Evolutionary conservation across 2,329 filamentous ascomycete genomes (phyloP).

Genomic region (Calonectria hongkongensis): DNA sequence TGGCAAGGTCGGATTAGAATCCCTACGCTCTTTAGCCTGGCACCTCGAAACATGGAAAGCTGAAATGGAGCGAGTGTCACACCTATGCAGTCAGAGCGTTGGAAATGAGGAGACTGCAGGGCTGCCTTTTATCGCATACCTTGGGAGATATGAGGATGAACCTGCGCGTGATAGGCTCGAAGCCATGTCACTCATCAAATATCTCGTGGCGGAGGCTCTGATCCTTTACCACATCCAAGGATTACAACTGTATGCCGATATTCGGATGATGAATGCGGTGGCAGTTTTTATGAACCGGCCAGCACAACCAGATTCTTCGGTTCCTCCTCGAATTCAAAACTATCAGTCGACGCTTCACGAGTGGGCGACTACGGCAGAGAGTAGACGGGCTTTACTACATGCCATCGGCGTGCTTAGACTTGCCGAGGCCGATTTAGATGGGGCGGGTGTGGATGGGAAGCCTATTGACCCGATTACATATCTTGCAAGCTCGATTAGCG

Average conservation of each 20-base stretch:
- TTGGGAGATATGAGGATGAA: conserved; percentile 53
- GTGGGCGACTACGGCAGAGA: conserved; percentile 57
- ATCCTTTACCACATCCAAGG: conserved; percentile 62
- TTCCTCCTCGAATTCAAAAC: conserved; percentile 47
- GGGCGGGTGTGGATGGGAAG: conserved; percentile 41
- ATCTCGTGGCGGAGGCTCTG: conserved; percentile 56
- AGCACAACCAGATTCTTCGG: conserved; percentile 38
- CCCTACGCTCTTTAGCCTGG: conserved; percentile 47
- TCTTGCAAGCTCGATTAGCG: conserved; percentile 57
- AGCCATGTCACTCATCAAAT: conserved; percentile 56
- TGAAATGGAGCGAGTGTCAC: conserved; percentile 50
- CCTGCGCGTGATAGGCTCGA: conserved; percentile 48
- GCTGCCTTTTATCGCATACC: conserved; percentile 54
- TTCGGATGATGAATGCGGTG: conserved; percentile 55
- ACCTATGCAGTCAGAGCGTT: conserved; percentile 45
- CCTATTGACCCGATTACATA: conserved; percentile 60
- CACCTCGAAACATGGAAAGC: conserved; percentile 54
- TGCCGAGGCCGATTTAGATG: conserved; percentile 50
- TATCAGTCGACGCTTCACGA: conserved; percentile 47
- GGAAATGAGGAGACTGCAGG: conserved; percentile 39
- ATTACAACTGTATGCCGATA: conserved; percentile 61
- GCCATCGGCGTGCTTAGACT: conserved; percentile 57
- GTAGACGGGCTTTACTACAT: conserved; percentile 59
- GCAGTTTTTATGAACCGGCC: conserved; percentile 45
- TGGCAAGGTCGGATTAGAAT: conserved; percentile 41